A percentile compares a stretch with the other conserved stretches of the same genome.
Evolutionary conservation across 345 rosid species (phyloP).

Genomic region (Hibiscus tridactylites): DNA sequence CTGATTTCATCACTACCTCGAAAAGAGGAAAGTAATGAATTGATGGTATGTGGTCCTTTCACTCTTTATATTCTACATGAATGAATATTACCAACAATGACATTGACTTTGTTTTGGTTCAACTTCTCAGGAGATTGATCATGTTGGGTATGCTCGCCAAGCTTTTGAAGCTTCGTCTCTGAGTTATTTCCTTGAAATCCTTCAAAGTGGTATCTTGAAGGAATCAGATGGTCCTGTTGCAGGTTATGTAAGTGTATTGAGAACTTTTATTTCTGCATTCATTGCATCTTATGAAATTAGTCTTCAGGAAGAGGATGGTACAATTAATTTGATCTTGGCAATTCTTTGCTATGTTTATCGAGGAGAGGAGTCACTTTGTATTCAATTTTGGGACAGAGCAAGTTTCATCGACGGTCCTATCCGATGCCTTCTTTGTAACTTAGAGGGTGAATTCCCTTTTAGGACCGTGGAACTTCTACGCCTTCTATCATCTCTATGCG

Average conservation of each 20-base stretch:
- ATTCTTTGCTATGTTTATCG: constrained; percentile 80
- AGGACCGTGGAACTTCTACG: constrained; percentile 67
- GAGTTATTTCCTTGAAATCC: constrained; percentile 61
- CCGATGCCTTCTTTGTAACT: constrained; percentile 79
- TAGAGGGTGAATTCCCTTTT: constrained; percentile 86
- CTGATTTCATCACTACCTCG: constrained; percentile 72
- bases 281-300: constrained; percentile 91
- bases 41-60: constrained; percentile 44
- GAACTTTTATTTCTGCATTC: constrained; percentile 85
- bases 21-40: constrained; percentile 47
- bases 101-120: neutral
- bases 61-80: constrained; percentile 10
- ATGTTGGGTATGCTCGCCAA: constrained; percentile 73
- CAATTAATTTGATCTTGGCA: constrained; percentile 66
- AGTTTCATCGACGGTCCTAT: constrained; percentile 94
- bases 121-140: constrained; percentile 64
- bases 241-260: constrained; percentile 79
- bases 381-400: constrained; percentile 90
- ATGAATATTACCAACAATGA: neutral
- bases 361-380: constrained; percentile 96
- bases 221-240: constrained; percentile 68
- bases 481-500: constrained; percentile 77
- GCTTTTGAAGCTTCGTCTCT: constrained; percentile 78
- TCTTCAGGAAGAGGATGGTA: constrained; percentile 65
- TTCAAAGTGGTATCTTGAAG: constrained; percentile 55